Percentiles rank a stretch among this genome's conserved stretches.
Conservation (phyloP, 441 rosid genomes). For the Sinapis alba region DNA sequence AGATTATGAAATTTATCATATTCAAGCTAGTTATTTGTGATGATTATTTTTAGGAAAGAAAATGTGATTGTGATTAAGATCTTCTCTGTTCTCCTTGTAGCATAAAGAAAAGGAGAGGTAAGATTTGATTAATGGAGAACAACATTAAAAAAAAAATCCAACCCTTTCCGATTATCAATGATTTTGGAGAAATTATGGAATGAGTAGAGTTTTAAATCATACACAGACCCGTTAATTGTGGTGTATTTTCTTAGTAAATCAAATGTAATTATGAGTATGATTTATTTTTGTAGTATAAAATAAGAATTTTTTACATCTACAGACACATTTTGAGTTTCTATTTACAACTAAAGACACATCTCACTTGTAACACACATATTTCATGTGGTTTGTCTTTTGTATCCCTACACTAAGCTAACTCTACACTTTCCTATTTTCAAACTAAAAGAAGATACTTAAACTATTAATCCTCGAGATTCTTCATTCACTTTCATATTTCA, state of each 20-base stretch:
- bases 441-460: no score
- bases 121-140: neutral
- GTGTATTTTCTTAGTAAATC: neutral
- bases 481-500: no score
- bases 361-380: no score
- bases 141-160: neutral
- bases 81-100: neutral
- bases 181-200: neutral
- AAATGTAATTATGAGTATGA: neutral
- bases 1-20: neutral
- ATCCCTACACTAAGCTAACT: no score
- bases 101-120: neutral
- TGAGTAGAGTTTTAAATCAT: neutral
- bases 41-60: neutral
- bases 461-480: no score
- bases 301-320: slow-evolving; percentile 32
- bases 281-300: neutral
- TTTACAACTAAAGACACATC: no score
- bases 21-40: neutral
- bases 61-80: neutral
- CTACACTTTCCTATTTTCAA: no score
- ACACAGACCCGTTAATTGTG: neutral
- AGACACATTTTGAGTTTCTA: no score
- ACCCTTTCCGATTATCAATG: neutral
- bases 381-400: no score